These are phyloP conservation scores for Colletotrichum tanaceti DNA, from an alignment of 2,329 filamentous ascomycete species.

Conservation along the genomic window DNA sequence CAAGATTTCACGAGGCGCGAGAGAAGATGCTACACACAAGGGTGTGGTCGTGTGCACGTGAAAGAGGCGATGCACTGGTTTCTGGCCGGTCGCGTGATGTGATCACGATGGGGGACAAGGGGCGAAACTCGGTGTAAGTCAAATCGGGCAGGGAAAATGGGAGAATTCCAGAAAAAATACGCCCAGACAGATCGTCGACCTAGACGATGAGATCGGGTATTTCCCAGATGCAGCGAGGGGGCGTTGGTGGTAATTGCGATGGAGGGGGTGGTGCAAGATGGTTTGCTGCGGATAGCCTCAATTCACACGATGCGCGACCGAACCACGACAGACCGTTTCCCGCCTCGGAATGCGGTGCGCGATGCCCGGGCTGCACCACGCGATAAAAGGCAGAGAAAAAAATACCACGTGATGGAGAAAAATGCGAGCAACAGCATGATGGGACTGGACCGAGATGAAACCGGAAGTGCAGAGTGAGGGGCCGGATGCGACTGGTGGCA, in stretches of 20 bases:
- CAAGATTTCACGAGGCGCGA: too few species aligned
- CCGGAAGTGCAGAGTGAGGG: slow-evolving; percentile 13
- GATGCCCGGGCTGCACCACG: slow-evolving; percentile 20
- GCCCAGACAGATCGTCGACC: slow-evolving; percentile 22
- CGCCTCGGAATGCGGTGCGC: slow-evolving; percentile 2
- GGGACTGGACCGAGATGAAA: slow-evolving; percentile 17
- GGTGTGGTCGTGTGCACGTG: slow-evolving; percentile 5
- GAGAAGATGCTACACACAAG: background rate
- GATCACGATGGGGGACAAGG: slow-evolving; percentile 4
- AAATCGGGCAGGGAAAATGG: slow-evolving; percentile 33
- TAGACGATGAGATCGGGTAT: slow-evolving; percentile 20
- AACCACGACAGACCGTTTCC: slow-evolving; percentile 12
- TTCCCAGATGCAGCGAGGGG: slow-evolving; percentile 13
- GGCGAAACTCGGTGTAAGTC: slow-evolving; percentile 40
- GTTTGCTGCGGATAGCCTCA: slow-evolving; percentile 40
- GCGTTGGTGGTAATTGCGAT: slow-evolving; percentile 19
- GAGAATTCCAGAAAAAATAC: slow-evolving; percentile 36
- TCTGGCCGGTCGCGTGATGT: slow-evolving; percentile 32
- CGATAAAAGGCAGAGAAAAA: background rate
- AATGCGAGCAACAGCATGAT: slow-evolving; percentile 13
- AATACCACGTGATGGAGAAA: slow-evolving; percentile 24
- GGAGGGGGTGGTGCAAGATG: slow-evolving; percentile 36
- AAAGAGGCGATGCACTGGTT: background rate
- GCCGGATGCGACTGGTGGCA: slow-evolving; percentile 33
- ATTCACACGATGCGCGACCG: slow-evolving; percentile 22